phyloP scores from a whole-genome alignment of 768 basidiomycete genomes.

The Podaxis sp. region DNA sequence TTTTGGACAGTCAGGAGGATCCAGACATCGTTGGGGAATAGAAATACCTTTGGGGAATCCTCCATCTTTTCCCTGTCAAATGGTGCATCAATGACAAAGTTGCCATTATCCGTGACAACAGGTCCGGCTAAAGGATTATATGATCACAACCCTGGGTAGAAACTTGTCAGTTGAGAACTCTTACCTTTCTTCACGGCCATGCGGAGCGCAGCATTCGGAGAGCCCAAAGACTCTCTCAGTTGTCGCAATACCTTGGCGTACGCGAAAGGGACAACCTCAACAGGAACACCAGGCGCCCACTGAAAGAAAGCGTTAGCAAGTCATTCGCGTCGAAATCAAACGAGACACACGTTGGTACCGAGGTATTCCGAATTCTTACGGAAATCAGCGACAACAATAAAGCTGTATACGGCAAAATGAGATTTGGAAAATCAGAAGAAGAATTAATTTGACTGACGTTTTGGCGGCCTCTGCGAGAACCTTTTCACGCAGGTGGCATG shows the following conservation, averaged over 20 bases:
- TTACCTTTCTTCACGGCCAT: conserved; percentile 85
- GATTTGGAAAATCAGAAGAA: not conserved
- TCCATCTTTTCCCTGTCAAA: conserved; percentile 70
- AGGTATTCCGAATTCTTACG: conserved; percentile 86
- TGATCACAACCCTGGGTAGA: conserved; percentile 1
- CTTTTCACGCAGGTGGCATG: conserved; percentile 95
- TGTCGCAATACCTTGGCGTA: conserved; percentile 84
- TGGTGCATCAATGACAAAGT: conserved; percentile 96
- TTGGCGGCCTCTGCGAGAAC: conserved; percentile 95
- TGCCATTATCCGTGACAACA: conserved; percentile 95
- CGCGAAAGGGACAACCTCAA: conserved; percentile 97
- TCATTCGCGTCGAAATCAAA: not conserved
- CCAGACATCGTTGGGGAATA: not conserved
- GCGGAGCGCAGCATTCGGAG: conserved; percentile 72
- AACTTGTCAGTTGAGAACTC: not conserved
- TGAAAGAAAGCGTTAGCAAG: conserved; percentile 25
- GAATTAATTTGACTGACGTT: conserved; percentile 47
- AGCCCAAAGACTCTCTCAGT: conserved; percentile 57
- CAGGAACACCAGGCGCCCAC: conserved; percentile 88
- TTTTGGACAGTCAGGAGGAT: not conserved
- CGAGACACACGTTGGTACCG: conserved; percentile 70
- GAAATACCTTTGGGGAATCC: conserved; percentile 58
- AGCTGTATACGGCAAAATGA: conserved; percentile 39
- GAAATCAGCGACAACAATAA: conserved; percentile 92
- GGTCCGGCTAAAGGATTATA: conserved; percentile 66